Percentiles rank a stretch among this genome's conserved stretches.
Evolutionary conservation across 1,139 yeast genomes (phyloP).

Genomic region (Pichia sp.): DNA sequence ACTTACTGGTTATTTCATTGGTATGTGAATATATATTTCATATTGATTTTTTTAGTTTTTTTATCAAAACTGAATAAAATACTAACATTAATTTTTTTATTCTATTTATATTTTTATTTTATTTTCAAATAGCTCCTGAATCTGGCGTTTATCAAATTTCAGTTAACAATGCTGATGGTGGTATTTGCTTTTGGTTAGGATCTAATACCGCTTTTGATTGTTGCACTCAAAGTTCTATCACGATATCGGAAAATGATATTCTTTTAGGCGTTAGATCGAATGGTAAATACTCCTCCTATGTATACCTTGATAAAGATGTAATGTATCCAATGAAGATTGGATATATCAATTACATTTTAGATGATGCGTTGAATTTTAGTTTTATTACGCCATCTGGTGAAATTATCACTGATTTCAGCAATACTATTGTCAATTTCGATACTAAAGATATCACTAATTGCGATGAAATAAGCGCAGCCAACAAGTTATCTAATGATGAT

Average conservation of each 20-base stretch:
- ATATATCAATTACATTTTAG: constrained; percentile 12
- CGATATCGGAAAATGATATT: constrained; percentile 6
- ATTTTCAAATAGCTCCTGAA: constrained; percentile 16
- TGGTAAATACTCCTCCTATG: constrained; percentile 11
- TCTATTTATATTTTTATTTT: not conserved
- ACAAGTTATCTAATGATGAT: no score
- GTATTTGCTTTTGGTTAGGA: constrained; percentile 24
- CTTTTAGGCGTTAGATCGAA: constrained; percentile 9
- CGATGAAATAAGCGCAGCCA: no score
- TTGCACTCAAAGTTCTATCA: constrained; percentile 16
- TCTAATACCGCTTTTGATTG: constrained; percentile 26
- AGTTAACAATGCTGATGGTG: constrained; percentile 19
- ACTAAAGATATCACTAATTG: no score
- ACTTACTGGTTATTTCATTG: constrained; percentile 2
- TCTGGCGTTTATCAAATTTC: constrained; percentile 25
- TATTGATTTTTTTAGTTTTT: not conserved
- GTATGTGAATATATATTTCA: not conserved
- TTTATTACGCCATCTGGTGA: no score
- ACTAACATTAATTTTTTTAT: constrained; percentile 1
- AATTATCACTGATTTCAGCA: constrained; percentile 10
- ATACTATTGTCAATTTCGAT: constrained; percentile 22
- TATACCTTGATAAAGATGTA: constrained; percentile 19
- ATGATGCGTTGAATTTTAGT: no score
- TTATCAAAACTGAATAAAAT: not conserved
- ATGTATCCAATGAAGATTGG: constrained; percentile 29